Evolutionary conservation across 495 filamentous ascomycete genomes (phyloP).

Genomic region (Daldinia caldariorum): DNA sequence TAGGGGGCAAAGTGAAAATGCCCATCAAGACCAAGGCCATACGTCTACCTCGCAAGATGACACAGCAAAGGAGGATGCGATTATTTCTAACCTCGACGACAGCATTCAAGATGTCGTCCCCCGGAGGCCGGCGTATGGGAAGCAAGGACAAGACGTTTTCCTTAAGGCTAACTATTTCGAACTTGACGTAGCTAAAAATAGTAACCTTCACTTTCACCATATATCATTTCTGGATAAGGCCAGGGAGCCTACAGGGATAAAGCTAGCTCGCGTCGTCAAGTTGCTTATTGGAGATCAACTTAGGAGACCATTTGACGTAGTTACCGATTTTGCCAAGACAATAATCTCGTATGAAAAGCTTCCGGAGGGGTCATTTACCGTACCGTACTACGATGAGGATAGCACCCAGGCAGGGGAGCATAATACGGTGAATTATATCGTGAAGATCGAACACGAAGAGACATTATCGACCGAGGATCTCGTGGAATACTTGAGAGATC

Average conservation of each 20-base stretch:
- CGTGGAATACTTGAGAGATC: background rate
- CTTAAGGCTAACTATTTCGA: constrained; percentile 17
- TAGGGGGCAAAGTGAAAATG: background rate
- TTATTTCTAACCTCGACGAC: background rate
- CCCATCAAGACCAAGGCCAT: background rate
- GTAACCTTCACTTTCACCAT: background rate
- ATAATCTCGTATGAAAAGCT: constrained; percentile 1
- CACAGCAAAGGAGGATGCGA: background rate
- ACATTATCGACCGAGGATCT: background rate
- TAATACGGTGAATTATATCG: background rate
- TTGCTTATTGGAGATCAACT: constrained; percentile 2
- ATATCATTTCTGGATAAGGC: background rate
- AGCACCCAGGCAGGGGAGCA: background rate
- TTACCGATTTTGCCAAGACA: constrained; percentile 19
- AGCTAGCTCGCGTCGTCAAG: constrained; percentile 12
- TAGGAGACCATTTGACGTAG: background rate
- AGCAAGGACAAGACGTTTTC: background rate
- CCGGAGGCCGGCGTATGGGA: constrained; percentile 8
- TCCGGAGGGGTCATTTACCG: background rate
- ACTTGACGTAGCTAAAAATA: background rate
- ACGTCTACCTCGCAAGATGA: background rate
- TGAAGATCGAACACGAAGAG: background rate
- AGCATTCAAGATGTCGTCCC: background rate
- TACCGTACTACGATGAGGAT: background rate
- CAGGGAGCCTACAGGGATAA: constrained; percentile 1